Conservation (phyloP, 2,329 filamentous ascomycete genomes). For the Alternaria incomplexa region DNA sequence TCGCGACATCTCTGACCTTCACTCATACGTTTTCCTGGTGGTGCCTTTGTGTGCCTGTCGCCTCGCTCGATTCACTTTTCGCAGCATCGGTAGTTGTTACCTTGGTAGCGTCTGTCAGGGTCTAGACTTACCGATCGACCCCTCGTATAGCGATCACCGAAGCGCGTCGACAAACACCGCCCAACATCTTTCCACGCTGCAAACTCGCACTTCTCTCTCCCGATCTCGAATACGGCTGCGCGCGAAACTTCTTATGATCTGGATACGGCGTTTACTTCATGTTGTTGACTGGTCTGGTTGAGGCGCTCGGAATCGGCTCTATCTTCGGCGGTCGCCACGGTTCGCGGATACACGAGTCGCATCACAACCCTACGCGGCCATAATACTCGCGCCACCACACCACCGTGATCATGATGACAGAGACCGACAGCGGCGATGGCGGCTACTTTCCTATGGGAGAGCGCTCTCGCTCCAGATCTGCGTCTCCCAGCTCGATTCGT, state of each 20-base stretch:
- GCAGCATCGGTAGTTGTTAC: background rate
- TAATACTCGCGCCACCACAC: constrained; percentile 1
- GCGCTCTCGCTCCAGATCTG: constrained; percentile 23
- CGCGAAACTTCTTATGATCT: constrained; percentile 2
- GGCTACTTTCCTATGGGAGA: constrained; percentile 40
- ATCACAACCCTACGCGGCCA: background rate
- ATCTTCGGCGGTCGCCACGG: background rate
- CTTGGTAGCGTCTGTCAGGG: constrained; percentile 3
- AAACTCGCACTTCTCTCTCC: background rate
- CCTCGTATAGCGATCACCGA: constrained; percentile 12
- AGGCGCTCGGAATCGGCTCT: background rate
- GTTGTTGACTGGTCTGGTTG: constrained; percentile 5
- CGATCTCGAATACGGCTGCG: background rate
- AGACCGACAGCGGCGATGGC: constrained; percentile 21
- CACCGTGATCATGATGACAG: constrained; percentile 25
- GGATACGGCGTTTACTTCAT: background rate
- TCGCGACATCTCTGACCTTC: constrained; percentile 1
- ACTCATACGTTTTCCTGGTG: constrained; percentile 1
- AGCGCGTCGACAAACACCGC: constrained; percentile 17
- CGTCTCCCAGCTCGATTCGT: constrained; percentile 38
- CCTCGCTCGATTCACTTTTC: background rate
- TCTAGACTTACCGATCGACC: constrained; percentile 27
- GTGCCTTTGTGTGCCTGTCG: background rate
- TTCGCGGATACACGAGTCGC: background rate
- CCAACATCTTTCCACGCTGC: background rate